Base-by-base conservation (phyloP, 495 filamentous ascomycete species). In the Talaromyces proteolyticus region DNA sequence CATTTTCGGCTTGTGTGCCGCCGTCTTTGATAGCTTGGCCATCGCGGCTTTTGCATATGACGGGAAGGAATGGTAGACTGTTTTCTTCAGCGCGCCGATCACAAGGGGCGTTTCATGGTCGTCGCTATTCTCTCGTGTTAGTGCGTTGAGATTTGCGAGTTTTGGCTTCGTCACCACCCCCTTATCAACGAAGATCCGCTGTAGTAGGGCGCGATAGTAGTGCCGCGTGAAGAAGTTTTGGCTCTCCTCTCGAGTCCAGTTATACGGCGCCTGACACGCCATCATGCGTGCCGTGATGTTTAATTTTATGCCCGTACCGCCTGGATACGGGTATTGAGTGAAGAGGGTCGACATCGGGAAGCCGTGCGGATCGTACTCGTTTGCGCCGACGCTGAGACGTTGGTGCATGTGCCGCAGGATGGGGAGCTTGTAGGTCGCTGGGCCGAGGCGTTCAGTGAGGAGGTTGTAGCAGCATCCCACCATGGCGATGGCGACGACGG, bases 391-490 rank as follows among this genome's bases (percentile, higher is more conserved):
- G 2, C 66, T 63, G 10, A 87, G 70, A 16, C 84, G 79, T 5
- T 77, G 73, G 53, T 83, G 78, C 37, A 69, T 59, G 12, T 68
- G 61, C 16, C 85, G 84, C 4, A 88, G 74, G 40, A 77, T 80
- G 17, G 88, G 87, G 5, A 83, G 75, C 58, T 96, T 95, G 66
- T 83, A 92, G 0, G 89, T 89, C 16, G 91, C 86, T 24, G 89
- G 89, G 2, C 88, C 87, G 18, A 95, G 78, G 45, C 90, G 82
- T 61, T 96, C 93, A 3, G 91, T 96, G 49, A 96, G 65, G 17
- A 96, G 84, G 52, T 98, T 98, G 74, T 98, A 96, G 72, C 93
- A 98, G 71, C 93, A 98, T 29, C 93, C 93, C 38, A 98, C 88
- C 62, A 98, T 87, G 29, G 93, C 93, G 41, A 97, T 85, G 12